These are phyloP conservation scores for apple (Malus domestica) DNA, from an alignment of 306 rosid genomes.

Conservation along the genomic window ASM211411v1 NC_041799.1:30568001-30568500, in stretches of 20 bases:
- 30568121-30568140: not conserved
- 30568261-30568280: not conserved
- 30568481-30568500: too few species aligned
- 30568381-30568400: not conserved
- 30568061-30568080: too few species aligned
- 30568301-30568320: not conserved
- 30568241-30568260: not conserved
- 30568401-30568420: too few species aligned
- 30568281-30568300: not conserved
- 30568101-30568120: too few species aligned
- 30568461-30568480: too few species aligned
- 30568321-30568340: slow-evolving; percentile 28
- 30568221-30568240: not conserved
- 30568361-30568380: not conserved
- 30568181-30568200: not conserved
- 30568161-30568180: not conserved
- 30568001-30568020: too few species aligned
- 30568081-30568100: too few species aligned
- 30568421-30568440: too few species aligned
- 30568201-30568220: not conserved
- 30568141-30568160: not conserved
- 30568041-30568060: too few species aligned
- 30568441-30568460: too few species aligned
- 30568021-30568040: too few species aligned
- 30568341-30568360: not conserved